These are phyloP conservation scores for Solanum sejunctum DNA, from an alignment of 257 asterid genomes.

Conservation along the genomic window DNA sequence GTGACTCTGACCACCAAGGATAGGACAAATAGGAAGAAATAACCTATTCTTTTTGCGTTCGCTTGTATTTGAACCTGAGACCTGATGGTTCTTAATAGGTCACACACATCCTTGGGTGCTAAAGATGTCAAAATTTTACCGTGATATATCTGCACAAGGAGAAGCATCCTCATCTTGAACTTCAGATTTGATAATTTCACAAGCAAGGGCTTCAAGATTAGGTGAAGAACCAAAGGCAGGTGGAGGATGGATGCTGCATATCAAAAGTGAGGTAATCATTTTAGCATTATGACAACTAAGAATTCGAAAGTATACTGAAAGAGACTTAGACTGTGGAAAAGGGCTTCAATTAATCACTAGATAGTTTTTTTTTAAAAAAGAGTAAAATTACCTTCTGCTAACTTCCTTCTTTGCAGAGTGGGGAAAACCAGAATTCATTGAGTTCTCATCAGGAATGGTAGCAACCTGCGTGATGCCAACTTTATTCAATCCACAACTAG, in stretches of 20 bases:
- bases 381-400: conserved; percentile 14
- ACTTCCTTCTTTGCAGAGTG: conserved; percentile 35
- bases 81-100: neutral
- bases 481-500: conserved; percentile 4
- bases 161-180: conserved; percentile 43
- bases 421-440: conserved; percentile 41
- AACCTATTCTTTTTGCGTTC: neutral
- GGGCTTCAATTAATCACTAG: neutral
- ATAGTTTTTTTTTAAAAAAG: neutral
- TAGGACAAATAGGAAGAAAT: neutral
- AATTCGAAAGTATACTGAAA: neutral
- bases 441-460: conserved; percentile 43
- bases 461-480: conserved; percentile 42
- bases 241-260: conserved; percentile 86
- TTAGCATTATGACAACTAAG: neutral
- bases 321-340: neutral
- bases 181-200: conserved; percentile 51
- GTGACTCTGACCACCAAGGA: too few relatives aligned
- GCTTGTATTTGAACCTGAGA: neutral
- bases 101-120: neutral
- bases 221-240: conserved; percentile 99
- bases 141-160: conserved; percentile 25
- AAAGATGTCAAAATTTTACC: conserved; percentile 27
- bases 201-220: conserved; percentile 93
- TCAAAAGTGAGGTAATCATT: conserved; percentile 5